Base-by-base conservation (phyloP, 805 yeast species). In the Yamadazyma kitorensis region DNA sequence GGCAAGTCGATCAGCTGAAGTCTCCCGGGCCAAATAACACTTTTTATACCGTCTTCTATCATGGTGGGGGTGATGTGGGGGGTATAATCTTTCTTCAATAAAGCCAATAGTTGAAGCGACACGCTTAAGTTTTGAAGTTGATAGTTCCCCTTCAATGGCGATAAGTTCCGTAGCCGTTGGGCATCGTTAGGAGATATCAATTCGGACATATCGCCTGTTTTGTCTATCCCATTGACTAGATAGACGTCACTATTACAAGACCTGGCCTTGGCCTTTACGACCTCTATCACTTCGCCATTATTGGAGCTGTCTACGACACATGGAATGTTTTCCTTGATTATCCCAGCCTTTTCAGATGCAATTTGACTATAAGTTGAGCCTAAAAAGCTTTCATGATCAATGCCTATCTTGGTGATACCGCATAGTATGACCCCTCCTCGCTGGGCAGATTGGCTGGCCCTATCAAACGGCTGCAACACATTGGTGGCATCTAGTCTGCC, bases 401-500 rank as follows among this genome's bases (percentile, higher is more conserved):
- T 50, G 1, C 91, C 93, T 15, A 91, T 81, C 51, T 86, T 86
- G 4, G 96, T 79, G 27, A 93, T 82, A 1, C 82, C 95, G 6
- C 88, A 75, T 5, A 70, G 76, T 23, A 82, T 34, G 19, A 78
- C 78, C 11, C 77, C 70, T 2, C 43, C 43, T 27, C 15, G 10
- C 9, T 14, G 9, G 20, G 30, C 11, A 6, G 13, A 7, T 5
- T 18, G 8, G 28, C 11, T 10, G 12, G 5, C 4, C 6, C 15
- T n/a, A 6, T 29, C 27, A 25, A 15, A 35, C 0, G 70, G 52
- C 8, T 47, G 49, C 17, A 82, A 54, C 0, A 85, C 85, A 61
- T 91, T 91, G 0, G 98, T 91, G 1, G 97, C 86, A 58, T 91
- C 98, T 9, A 78, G 54, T 26, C 84, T 58, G 0, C 98, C 98